Evolutionary conservation across 176 grass and related monocot genomes (phyloP), one percentile per base, ranked within the genome.

Genomic region (Triticum monococcum): DNA sequence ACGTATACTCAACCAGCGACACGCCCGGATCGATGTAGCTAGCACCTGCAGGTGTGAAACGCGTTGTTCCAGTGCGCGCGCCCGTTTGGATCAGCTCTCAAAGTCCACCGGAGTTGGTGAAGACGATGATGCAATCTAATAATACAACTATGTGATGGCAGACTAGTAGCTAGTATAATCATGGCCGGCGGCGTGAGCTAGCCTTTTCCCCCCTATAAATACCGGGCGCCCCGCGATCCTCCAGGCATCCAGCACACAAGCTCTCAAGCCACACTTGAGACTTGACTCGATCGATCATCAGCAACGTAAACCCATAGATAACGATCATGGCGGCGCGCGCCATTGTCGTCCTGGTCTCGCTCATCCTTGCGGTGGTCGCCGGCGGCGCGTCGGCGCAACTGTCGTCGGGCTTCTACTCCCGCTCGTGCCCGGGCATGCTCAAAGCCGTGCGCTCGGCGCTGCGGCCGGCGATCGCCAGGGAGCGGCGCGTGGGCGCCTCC

Each of bases 401-500:
- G 16, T 86, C 89, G 12, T 12, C 68, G 0, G 5, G 75, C 68
- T 98, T 86, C 82, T 98, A 98, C 91, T 89, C 86, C 6, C 56
- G 24, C n/a, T 88, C 93, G 3, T 95, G 93, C 79, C 93, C 93
- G 30, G 74, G 86, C 9, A 74, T 95, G 82, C 79, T 88, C 14
- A 28, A 5, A 14, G 81, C 90, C 7, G 93, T 95, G 10, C 90
- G 67, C 56, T 60, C 70, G 22, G 96, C 59, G 1, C 22, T 98
- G 54, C 12, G 73, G 20, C 64, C 91, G 0, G 96, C 96, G 33
- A 86, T 95, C 43, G 62, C 62, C 22, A 69, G 2, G 5, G 95
- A 97, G 92, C 33, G 70, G 22, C 89, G 95, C 65, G 72, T 97
- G 79, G 95, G 95, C n/a, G 95, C 95, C 16, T 97, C 95, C 31